These are phyloP conservation scores for Sporobolomyces pararoseus DNA, from an alignment of 768 basidiomycete genomes.

Conservation along the genomic window DNA sequence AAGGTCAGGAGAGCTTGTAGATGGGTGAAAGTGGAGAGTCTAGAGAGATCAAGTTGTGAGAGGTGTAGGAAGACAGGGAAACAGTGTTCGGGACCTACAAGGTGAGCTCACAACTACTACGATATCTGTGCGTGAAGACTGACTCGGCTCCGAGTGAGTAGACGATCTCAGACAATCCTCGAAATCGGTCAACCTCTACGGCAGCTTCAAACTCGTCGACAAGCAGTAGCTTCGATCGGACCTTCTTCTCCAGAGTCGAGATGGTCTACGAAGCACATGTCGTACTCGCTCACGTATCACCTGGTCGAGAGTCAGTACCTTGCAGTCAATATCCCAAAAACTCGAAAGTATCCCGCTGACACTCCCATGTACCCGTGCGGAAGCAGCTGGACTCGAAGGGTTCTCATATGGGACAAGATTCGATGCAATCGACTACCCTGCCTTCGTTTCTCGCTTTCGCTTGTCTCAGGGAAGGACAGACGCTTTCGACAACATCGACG, in stretches of 20 bases:
- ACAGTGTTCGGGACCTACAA: background rate
- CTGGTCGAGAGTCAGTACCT: slow-evolving; percentile 5
- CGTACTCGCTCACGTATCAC: background rate
- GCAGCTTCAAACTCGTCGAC: background rate
- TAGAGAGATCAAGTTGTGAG: slow-evolving; percentile 2
- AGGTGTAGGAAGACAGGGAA: background rate
- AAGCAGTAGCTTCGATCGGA: no score
- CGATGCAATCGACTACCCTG: background rate
- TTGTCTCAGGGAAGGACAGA: background rate
- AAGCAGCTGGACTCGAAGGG: background rate
- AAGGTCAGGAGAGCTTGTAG: background rate
- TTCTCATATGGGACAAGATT: background rate
- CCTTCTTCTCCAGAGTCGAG: slow-evolving; percentile 1
- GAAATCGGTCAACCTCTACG: background rate
- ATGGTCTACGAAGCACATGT: slow-evolving; percentile 1
- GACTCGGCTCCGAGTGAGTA: background rate
- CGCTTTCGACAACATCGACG: background rate
- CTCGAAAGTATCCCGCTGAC: background rate
- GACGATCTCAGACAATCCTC: no score
- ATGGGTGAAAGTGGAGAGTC: background rate
- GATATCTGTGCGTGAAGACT: no score
- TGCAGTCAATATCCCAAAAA: no score
- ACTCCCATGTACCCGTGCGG: background rate
- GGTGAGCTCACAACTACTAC: background rate
- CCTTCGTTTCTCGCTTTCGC: background rate